phyloP scores from a whole-genome alignment of 805 yeast species.

The Tetrapisispora taiwanensis region DNA sequence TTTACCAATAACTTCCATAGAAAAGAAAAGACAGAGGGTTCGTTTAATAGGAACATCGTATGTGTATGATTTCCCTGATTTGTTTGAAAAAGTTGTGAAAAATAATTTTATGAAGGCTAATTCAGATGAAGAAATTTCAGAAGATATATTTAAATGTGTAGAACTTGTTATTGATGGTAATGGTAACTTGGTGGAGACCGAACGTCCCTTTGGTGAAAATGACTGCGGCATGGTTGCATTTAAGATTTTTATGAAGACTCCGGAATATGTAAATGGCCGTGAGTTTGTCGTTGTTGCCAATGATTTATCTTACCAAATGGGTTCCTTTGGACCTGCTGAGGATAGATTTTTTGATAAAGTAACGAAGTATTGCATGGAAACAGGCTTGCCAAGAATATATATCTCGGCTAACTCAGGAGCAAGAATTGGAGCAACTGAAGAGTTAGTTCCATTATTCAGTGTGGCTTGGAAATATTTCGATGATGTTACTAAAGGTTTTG shows the following conservation, averaged over 20 bases:
- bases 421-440: slow-evolving; percentile 96
- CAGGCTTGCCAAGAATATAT: slow-evolving; percentile 92
- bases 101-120: slow-evolving; percentile 71
- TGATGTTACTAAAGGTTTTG: slow-evolving; percentile 77
- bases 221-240: slow-evolving; percentile 97
- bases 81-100: slow-evolving; percentile 84
- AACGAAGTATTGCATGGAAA: slow-evolving; percentile 79
- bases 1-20: slow-evolving; percentile 94
- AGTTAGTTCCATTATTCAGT: slow-evolving; percentile 74
- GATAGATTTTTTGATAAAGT: slow-evolving; percentile 86
- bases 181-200: slow-evolving; percentile 69
- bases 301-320: slow-evolving; percentile 95
- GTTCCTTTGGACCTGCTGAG: slow-evolving; percentile 97
- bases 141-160: slow-evolving; percentile 56
- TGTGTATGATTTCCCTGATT: slow-evolving; percentile 96
- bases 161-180: slow-evolving; percentile 81
- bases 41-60: slow-evolving; percentile 97
- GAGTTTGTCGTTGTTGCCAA: slow-evolving; percentile 86
- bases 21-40: slow-evolving; percentile 97
- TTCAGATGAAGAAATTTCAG: slow-evolving; percentile 38
- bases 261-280: slow-evolving; percentile 95
- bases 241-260: slow-evolving; percentile 81
- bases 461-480: slow-evolving; percentile 84
- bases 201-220: slow-evolving; percentile 93
- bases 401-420: slow-evolving; percentile 99